phyloP scores from a whole-genome alignment of 352 stramenopile genomes.

The Pythium plurisporium region DNA sequence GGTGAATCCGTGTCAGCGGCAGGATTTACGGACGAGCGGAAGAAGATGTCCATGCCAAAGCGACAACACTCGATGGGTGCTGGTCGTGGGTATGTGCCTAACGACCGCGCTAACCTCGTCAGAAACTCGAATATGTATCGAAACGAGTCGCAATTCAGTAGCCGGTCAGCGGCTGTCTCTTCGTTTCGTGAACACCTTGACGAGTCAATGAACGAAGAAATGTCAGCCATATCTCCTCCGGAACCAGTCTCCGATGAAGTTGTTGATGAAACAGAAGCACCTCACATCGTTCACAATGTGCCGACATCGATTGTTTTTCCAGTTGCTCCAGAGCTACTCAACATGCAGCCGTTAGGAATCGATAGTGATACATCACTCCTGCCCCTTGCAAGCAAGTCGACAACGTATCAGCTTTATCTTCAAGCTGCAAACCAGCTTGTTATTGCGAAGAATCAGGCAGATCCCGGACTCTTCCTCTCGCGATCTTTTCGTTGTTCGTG shows the following conservation, averaged over 20 bases:
- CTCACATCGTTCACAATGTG: conserved; percentile 9
- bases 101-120: conserved; percentile 15
- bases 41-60: conserved; percentile 17
- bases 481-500: conserved; percentile 81
- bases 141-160: neutral
- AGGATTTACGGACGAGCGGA: conserved; percentile 12
- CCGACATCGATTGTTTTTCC: conserved; percentile 21
- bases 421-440: conserved; percentile 25
- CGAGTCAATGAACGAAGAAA: conserved; percentile 7
- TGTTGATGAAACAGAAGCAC: neutral
- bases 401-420: conserved; percentile 69
- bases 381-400: conserved; percentile 37
- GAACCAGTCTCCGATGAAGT: neutral
- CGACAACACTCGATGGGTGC: neutral
- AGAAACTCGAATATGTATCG: conserved; percentile 22
- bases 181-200: conserved; percentile 17
- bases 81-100: conserved; percentile 2
- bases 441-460: conserved; percentile 47
- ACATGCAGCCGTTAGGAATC: conserved; percentile 33
- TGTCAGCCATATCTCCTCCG: neutral
- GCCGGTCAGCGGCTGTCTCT: conserved; percentile 4
- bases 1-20: neutral
- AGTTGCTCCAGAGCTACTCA: neutral
- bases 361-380: conserved; percentile 27
- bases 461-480: conserved; percentile 68